Evolutionary conservation across 345 rosid species (phyloP), one percentile per base, ranked within the genome.

Genomic region (Ailanthus altissimus): DNA sequence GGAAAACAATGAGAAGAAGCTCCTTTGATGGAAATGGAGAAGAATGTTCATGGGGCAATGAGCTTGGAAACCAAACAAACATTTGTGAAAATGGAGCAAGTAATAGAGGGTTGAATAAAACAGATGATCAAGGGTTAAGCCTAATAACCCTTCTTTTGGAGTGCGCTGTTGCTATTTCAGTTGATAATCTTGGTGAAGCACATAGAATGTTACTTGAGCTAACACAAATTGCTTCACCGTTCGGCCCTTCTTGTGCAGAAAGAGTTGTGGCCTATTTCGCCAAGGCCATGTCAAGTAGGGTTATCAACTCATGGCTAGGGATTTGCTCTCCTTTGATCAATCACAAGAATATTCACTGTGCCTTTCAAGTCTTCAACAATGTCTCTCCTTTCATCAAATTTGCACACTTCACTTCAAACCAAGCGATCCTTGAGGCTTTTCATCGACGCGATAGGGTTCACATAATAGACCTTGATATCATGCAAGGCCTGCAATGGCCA

Each of bases 401-500:
- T 18, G 88, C 91, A 0, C 93, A 91, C 82, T 91, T 91, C 85
- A 88, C 93, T 40, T 85, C 94, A 5, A 91, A 91, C 84, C 94
- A 91, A 78, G 93, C 90, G 62, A 89, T 88, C 74, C 87, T 91
- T 1, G 95, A 89, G 74, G 95, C 93, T 21, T 86, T 91, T 49
- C 89, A 88, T 12, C 81, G 82, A 14, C 84, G 76, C 5, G 85
- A 86, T 4, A 78, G 78, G 68, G 93, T 91, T 61, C 95, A 91
- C 75, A 89, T 91, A 57, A 67, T 91, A 2, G 95, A 91, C 78
- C 86, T 91, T 1, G 93, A 91, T 64, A 85, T 91, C 76, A 89
- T 89, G 93, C 93, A 89, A 75, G 95, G 95, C 15, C 67, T 91
- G 58, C 95, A 89, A 80, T 91, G 95, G 95, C 95, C 95, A 8